Evolutionary conservation across 1,139 yeast species (phyloP), one percentile per base, ranked within the genome.

Genomic region (Zygoascus sp.): DNA sequence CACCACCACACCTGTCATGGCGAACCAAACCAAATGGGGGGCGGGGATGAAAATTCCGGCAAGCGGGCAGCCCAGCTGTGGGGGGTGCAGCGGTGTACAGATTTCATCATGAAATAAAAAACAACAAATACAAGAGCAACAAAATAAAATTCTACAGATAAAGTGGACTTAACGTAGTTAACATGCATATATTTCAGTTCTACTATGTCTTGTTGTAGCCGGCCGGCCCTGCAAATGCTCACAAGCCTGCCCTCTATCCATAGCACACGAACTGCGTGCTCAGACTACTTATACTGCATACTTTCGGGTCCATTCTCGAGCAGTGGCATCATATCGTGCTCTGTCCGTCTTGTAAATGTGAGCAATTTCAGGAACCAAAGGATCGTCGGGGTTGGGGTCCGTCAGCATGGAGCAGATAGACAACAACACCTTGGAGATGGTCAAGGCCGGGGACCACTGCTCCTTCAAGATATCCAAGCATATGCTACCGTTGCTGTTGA

Each of bases 371-470:
- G 97, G 97, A 42, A 92, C 99, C 66, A 94, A 80, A 51, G 98
- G 98, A 75, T 92, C 98, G 68, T 92, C 98, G 27, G 98, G 98
- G 65, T 92, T 92, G 47, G 98, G 97, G 68, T 92, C 97, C 39
- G 97, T 92, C 65, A 87, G 77, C 70, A 88, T 75, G 22, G 96
- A 88, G 66, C 95, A 87, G 64, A 88, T 87, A 45, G 95, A 86
- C 61, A 88, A 76, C 60, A 88, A 77, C 44, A 88, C 95, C 73
- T 88, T 88, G 32, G 96, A 86, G 58, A 88, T 84, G 51, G 96
- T 86, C 61, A 86, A 75, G 35, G 95, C 95, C 34, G 95, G 95
- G 32, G 95, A 85, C 95, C 95, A 85, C 68, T 85, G 90, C 63
- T 85, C 95, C 67, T 85, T 83, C 64, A 86, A 75, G 64, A 85